Evolutionary conservation across 2,329 filamentous ascomycete genomes (phyloP), one percentile per base, ranked within the genome.

Genomic region (Penicillium sp.): DNA sequence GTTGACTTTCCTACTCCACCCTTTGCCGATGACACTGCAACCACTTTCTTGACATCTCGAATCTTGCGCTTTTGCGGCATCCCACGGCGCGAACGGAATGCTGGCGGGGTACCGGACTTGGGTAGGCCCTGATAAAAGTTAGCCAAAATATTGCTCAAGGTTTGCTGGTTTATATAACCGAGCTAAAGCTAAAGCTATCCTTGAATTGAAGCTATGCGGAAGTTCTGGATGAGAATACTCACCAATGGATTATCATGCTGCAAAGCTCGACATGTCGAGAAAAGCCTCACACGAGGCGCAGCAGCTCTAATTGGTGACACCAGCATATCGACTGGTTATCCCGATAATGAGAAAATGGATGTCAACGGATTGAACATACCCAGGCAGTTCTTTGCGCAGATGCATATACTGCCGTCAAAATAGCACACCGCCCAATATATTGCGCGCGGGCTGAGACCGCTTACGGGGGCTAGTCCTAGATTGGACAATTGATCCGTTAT

Each of bases 1-100:
- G 94, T 99, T 64, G 91, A 96, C 72, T 99, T 99, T 1, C 94
- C 94, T 0, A 99, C 94, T n/a, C 94, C 94, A 2, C 94, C 94
- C 71, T 99, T 99, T 13, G 94, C 94, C 1, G 92, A 97, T 4
- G 92, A 96, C 13, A 99, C 91, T n/a, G 92, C 92, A 55, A 99
- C 85, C n/a, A 97, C 86, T 71, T 96, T 96, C 61, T 86, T 84
- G 22, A 99, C 93, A 71, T 92, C 86, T 24, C 84, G 83, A 63
- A 99, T 96, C 64, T 85, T 86, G 61, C 91, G 85, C 67, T 89
- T 87, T 64, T 91, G 84, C 0, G 94, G 93, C 10, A 96, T 82
- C 22, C 91, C 90, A 49, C 90, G 86, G 75, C 91, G 89, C 38
- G 89, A 86, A 31, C 87, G 88, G 56, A 92, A 83, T 52, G 82